Evolutionary conservation across 2,329 filamentous ascomycete species (phyloP).

Genomic region (Aureobasidium mangrovei): DNA sequence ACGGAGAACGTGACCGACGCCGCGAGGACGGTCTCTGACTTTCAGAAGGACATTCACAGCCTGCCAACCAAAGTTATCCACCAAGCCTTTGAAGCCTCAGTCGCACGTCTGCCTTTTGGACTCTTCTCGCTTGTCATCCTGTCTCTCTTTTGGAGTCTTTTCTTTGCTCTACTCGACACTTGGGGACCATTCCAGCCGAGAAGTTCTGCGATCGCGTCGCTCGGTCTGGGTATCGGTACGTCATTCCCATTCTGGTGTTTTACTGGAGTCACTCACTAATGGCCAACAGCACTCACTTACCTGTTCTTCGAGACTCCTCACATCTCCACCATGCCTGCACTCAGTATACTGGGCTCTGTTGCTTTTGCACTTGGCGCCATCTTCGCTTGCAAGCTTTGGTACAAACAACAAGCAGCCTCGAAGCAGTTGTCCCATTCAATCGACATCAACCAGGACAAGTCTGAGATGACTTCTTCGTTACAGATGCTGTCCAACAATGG

Average conservation of each 20-base stretch:
- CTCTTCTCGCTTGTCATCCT: background rate
- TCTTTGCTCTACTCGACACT: slow-evolving; percentile 5
- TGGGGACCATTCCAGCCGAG: slow-evolving; percentile 5
- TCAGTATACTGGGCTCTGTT: background rate
- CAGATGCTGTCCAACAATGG: background rate
- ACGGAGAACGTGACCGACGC: slow-evolving; percentile 10
- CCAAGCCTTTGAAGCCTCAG: slow-evolving; percentile 1
- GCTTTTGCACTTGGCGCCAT: background rate
- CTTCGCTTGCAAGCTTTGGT: slow-evolving; percentile 2
- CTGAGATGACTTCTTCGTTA: background rate
- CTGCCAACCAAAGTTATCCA: slow-evolving; percentile 4
- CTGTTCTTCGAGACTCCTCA: background rate
- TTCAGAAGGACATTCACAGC: slow-evolving; percentile 8
- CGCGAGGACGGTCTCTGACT: slow-evolving; percentile 5
- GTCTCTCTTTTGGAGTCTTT: background rate
- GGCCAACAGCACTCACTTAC: background rate
- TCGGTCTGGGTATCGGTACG: slow-evolving; percentile 5
- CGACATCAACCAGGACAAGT: background rate
- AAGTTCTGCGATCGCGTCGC: background rate
- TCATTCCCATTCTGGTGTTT: background rate
- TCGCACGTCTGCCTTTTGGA: background rate
- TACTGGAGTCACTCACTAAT: background rate
- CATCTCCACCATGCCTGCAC: background rate
- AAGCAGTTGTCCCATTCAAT: background rate
- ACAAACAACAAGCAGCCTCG: slow-evolving; percentile 1